A percentile compares a stretch with the other conserved stretches of the same genome.
These are phyloP conservation scores for Trichosporon asahii DNA, from an alignment of 1,284 basidiomycete genomes.

Conservation along the genomic window DNA sequence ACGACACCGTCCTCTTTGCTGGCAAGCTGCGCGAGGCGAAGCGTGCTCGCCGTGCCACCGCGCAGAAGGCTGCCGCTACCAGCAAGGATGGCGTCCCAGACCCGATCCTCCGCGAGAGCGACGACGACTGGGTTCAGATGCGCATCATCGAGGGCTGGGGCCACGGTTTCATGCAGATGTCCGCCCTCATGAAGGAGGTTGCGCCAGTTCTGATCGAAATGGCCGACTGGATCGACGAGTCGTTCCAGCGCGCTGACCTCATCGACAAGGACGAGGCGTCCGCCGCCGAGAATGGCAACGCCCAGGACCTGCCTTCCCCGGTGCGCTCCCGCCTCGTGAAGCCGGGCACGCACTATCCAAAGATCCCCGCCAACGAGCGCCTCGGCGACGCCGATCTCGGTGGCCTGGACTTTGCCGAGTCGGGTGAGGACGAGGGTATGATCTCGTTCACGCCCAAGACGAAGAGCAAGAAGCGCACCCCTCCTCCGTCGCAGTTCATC, in stretches of 20 bases:
- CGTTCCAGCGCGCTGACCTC: constrained; percentile 58
- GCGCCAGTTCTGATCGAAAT: constrained; percentile 72
- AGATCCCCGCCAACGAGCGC: constrained; percentile 28
- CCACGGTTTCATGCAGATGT: constrained; percentile 94
- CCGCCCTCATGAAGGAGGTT: constrained; percentile 74
- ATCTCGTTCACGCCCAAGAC: constrained; percentile 54
- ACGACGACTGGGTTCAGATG: constrained; percentile 94
- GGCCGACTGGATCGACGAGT: constrained; percentile 85
- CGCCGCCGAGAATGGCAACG: constrained; percentile 12
- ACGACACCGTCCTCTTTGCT: constrained; percentile 90
- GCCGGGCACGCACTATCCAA: constrained; percentile 40
- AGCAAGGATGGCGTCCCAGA: constrained; percentile 34
- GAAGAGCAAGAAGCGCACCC: constrained; percentile 53
- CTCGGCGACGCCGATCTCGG: constrained; percentile 48
- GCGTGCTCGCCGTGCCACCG: constrained; percentile 67
- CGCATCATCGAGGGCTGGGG: constrained; percentile 86
- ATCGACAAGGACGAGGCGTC: constrained; percentile 31
- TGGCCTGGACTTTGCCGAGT: constrained; percentile 27
- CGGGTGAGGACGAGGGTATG: constrained; percentile 39
- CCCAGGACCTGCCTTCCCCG: constrained; percentile 18
- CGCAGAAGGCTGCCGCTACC: constrained; percentile 40
- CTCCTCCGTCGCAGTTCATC: constrained; percentile 47
- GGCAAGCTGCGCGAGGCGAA: constrained; percentile 91
- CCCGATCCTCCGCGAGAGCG: constrained; percentile 63
- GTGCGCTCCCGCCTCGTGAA: constrained; percentile 43